These are phyloP conservation scores for Kwoniella europaea DNA, from an alignment of 768 basidiomycete species.

Conservation along the genomic window DNA sequence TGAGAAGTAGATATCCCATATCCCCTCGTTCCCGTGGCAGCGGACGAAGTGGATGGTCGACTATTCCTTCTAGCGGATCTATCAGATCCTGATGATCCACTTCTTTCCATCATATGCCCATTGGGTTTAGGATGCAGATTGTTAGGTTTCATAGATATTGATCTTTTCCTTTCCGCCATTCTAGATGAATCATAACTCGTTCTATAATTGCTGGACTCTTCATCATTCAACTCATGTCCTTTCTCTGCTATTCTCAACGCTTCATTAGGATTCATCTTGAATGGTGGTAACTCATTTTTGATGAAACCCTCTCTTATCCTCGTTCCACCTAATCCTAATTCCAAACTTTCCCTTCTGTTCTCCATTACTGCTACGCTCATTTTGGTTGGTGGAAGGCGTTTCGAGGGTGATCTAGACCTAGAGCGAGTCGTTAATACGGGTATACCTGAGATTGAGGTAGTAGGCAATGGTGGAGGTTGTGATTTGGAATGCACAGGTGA, in stretches of 20 bases:
- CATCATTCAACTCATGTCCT: slow-evolving; percentile 32
- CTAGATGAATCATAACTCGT: slow-evolving; percentile 12
- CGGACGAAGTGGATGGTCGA: slow-evolving; percentile 18
- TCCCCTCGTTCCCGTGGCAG: neutral
- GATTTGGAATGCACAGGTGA: neutral
- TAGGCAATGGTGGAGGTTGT: slow-evolving; percentile 6
- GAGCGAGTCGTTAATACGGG: slow-evolving; percentile 12
- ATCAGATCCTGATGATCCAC: slow-evolving; percentile 19
- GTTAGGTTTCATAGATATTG: slow-evolving; percentile 17
- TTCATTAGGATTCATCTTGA: slow-evolving; percentile 40
- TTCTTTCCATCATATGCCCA: neutral
- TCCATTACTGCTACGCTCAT: slow-evolving; percentile 17
- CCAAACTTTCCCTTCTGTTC: slow-evolving; percentile 9
- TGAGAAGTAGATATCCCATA: slow-evolving; percentile 18
- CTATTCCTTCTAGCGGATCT: slow-evolving; percentile 12
- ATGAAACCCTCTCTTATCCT: slow-evolving; percentile 37
- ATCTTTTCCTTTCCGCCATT: slow-evolving; percentile 18
- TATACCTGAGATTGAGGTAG: slow-evolving; percentile 16
- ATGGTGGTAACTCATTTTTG: slow-evolving; percentile 52
- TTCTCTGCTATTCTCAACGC: slow-evolving; percentile 44
- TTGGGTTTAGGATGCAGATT: slow-evolving; percentile 1
- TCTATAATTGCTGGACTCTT: neutral
- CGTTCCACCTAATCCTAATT: slow-evolving; percentile 7
- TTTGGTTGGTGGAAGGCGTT: neutral
- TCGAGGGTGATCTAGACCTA: slow-evolving; percentile 14